Evolutionary conservation across 768 basidiomycete genomes (phyloP).

Genomic region (Strobilomyces dryophilus): DNA sequence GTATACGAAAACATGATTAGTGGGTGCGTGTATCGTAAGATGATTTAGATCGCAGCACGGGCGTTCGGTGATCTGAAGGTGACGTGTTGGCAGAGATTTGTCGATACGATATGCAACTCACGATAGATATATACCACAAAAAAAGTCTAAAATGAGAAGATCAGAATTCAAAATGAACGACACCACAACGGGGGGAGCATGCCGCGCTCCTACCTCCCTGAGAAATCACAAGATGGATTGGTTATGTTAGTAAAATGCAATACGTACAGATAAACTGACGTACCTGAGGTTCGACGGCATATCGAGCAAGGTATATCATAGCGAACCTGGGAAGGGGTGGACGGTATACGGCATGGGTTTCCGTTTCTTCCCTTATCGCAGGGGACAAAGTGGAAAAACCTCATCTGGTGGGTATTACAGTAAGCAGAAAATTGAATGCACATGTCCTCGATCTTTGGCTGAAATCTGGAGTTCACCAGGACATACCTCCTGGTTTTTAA

Average conservation of each 20-base stretch:
- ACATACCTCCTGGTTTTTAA: slow-evolving; percentile 21
- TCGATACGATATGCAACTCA: background rate
- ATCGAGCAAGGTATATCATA: slow-evolving; percentile 2
- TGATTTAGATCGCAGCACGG: background rate
- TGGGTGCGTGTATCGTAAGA: background rate
- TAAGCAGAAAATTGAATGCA: slow-evolving; percentile 6
- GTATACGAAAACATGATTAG: slow-evolving; percentile 1
- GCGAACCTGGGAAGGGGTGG: rapidly evolving
- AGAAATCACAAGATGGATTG: background rate
- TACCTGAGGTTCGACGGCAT: slow-evolving; percentile 8
- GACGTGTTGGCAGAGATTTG: background rate
- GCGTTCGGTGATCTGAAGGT: slow-evolving; percentile 1
- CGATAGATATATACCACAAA: background rate
- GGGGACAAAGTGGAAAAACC: background rate
- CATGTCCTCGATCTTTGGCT: slow-evolving; percentile 13
- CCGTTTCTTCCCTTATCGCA: background rate
- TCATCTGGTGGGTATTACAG: slow-evolving; percentile 1
- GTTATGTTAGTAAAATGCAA: background rate
- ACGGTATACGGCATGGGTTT: background rate
- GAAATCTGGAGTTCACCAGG: slow-evolving; percentile 4
- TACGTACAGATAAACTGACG: background rate
- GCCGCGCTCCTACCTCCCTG: background rate
- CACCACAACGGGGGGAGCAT: background rate
- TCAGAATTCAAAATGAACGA: background rate
- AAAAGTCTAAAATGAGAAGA: background rate